Evolutionary conservation across 2,329 filamentous ascomycete genomes (phyloP), one percentile per base, ranked within the genome.

Genomic region (Trichoderma sp.): DNA sequence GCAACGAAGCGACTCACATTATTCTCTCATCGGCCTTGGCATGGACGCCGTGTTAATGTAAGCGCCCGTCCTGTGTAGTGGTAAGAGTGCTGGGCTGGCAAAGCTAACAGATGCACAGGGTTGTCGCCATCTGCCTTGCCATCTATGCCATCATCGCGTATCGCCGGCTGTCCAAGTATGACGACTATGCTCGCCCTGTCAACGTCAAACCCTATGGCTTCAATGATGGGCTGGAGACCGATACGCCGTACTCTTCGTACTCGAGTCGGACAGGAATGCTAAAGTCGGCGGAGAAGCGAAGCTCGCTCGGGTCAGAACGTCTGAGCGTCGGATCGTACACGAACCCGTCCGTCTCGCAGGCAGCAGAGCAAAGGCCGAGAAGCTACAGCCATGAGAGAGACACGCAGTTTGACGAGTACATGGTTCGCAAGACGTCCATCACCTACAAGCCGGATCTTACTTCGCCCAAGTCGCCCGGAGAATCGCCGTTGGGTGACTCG

Each of bases 131-230:
- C n/a, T 68, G 76, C 21, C 76, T 82, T 14, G 73, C 79, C 47
- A 70, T 80, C 50, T 85, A 86, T 72, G 75, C 83, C 21, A 68
- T 82, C 59, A 69, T 76, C 56, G 78, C 76, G 30, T 84, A 83
- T 73, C 80, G 80, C 58, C 80, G 81, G 17, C 74, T 84, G 14
- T 73, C 80, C 21, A 71, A 76, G 34, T 82, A 82, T 70, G 81
- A 85, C 69, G 80, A 83, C 68, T 83, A 85, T 68, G 74, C 80
- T 66, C 77, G 82, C 45, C 79, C 82, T 9, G 74, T 78, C 66
- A 82, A 84, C 72, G 75, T 80, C 66, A 83, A 84, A 68, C 73
- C 76, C 17, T 83, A 78, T 69, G 81, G 82, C 48, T 83, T 79
- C 74, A 75, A 71, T 68, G 75, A 78, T 66, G 71, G 68, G 34